Percentiles rank a stretch among this genome's conserved stretches.
These are phyloP conservation scores for Paecilomyces variotii DNA, from an alignment of 2,329 filamentous ascomycete species.

Conservation along the genomic window DNA sequence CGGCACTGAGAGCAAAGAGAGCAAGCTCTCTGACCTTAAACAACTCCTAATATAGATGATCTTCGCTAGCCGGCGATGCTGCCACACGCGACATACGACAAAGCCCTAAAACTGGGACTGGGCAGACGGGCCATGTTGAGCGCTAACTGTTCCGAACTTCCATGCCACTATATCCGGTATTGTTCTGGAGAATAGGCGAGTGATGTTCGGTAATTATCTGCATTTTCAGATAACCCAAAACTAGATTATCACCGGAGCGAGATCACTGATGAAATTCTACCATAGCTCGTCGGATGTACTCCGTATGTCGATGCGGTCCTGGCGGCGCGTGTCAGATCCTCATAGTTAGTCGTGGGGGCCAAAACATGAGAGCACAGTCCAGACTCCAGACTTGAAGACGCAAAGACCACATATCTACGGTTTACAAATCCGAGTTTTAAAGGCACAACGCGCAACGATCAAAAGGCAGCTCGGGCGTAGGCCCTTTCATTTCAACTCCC, in stretches of 20 bases:
- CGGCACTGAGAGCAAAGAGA: not conserved
- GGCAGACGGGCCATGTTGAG: not conserved
- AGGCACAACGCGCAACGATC: not conserved
- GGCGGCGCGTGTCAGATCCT: not conserved
- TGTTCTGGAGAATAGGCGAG: too few species aligned
- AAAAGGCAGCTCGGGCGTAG: not conserved
- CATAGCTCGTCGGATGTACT: not conserved
- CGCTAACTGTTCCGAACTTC: not conserved
- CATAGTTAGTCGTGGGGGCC: not conserved
- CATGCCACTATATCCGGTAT: not conserved
- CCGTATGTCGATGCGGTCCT: not conserved
- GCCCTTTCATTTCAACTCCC: not conserved
- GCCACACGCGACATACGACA: not conserved
- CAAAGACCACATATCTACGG: not conserved
- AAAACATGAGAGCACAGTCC: not conserved
- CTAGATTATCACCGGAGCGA: not conserved
- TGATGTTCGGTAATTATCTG: too few species aligned
- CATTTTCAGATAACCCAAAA: too few species aligned
- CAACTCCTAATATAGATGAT: not conserved
- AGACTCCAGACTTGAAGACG: not conserved
- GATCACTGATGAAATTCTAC: not conserved
- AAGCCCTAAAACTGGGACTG: not conserved
- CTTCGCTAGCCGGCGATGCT: not conserved
- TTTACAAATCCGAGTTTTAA: not conserved
- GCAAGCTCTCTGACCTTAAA: not conserved